A percentile compares a stretch with the other conserved stretches of the same genome.
phyloP scores from a whole-genome alignment of 2,329 filamentous ascomycete species.

The Didymella arachidicola region DNA sequence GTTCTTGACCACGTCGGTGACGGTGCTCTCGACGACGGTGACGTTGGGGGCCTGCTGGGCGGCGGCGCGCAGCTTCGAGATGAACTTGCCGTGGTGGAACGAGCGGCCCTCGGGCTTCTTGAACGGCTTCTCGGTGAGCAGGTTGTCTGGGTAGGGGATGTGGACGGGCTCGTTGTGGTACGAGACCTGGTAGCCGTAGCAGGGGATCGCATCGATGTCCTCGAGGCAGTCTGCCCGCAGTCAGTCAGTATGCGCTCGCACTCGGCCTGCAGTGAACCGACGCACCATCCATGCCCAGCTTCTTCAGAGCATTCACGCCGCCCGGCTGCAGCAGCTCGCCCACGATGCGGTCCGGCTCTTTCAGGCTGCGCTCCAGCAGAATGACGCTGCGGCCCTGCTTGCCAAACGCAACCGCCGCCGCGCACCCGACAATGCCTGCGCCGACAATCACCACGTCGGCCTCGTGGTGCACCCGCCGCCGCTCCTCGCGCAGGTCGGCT shows the following conservation, averaged over 20 bases:
- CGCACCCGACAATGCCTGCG: slow-evolving; percentile 88
- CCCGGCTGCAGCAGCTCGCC: slow-evolving; percentile 95
- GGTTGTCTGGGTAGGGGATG: slow-evolving; percentile 79
- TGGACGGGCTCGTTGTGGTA: slow-evolving; percentile 76
- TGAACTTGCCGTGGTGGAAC: slow-evolving; percentile 96
- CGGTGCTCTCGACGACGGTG: slow-evolving; percentile 89
- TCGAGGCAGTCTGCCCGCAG: slow-evolving; percentile 73
- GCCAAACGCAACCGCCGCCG: slow-evolving; percentile 82
- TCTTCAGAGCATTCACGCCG: slow-evolving; percentile 79
- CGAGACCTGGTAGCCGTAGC: slow-evolving; percentile 86
- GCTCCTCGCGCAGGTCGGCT: slow-evolving; percentile 51
- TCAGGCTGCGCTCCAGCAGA: slow-evolving; percentile 85
- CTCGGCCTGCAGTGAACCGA: neutral
- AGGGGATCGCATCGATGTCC: slow-evolving; percentile 83
- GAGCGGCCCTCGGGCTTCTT: slow-evolving; percentile 71
- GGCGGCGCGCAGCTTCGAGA: slow-evolving; percentile 78
- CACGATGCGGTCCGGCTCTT: slow-evolving; percentile 94
- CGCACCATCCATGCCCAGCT: slow-evolving; percentile 72
- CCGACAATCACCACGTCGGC: slow-evolving; percentile 90
- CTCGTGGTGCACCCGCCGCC: slow-evolving; percentile 65
- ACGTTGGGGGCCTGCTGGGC: slow-evolving; percentile 82
- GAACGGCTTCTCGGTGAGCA: slow-evolving; percentile 46
- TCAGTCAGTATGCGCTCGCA: slow-evolving; percentile 17
- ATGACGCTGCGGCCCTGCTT: slow-evolving; percentile 91
- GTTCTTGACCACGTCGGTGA: slow-evolving; percentile 75